phyloP scores from a whole-genome alignment of 2,329 filamentous ascomycete species.

The Diplocarpon rosae region DNA sequence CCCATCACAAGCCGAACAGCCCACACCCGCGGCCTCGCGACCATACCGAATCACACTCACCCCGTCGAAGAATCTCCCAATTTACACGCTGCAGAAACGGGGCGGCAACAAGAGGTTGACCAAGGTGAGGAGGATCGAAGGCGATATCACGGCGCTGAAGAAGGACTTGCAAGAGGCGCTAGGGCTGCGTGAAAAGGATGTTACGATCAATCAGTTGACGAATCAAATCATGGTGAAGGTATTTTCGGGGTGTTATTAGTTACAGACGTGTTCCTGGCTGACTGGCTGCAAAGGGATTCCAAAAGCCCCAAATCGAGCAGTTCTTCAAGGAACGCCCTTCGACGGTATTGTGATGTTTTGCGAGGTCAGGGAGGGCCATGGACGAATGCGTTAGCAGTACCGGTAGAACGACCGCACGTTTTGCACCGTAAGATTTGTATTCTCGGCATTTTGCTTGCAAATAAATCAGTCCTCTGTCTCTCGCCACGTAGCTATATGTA shows the following conservation, averaged over 20 bases:
- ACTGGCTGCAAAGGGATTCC: conserved; percentile 33
- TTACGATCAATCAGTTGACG: conserved; percentile 44
- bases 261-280: not conserved
- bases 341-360: conserved; percentile 8
- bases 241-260: conserved; percentile 5
- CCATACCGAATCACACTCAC: conserved; percentile 56
- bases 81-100: conserved; percentile 64
- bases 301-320: conserved; percentile 36
- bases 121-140: conserved; percentile 67
- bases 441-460: not conserved
- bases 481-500: conserved; percentile 18
- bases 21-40: conserved; percentile 10
- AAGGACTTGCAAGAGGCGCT: conserved; percentile 52
- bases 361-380: not conserved
- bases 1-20: conserved; percentile 1
- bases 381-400: not conserved
- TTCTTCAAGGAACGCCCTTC: conserved; percentile 34
- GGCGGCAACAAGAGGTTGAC: conserved; percentile 70
- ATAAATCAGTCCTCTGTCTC: not conserved
- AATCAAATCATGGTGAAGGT: conserved; percentile 69
- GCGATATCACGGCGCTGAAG: conserved; percentile 53
- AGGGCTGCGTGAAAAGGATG: conserved; percentile 38
- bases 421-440: not conserved
- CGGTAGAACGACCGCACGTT: not conserved
- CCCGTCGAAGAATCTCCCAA: conserved; percentile 55